Base-by-base conservation (phyloP, 2,329 filamentous ascomycete species). In the Diaporthe sp. region DNA sequence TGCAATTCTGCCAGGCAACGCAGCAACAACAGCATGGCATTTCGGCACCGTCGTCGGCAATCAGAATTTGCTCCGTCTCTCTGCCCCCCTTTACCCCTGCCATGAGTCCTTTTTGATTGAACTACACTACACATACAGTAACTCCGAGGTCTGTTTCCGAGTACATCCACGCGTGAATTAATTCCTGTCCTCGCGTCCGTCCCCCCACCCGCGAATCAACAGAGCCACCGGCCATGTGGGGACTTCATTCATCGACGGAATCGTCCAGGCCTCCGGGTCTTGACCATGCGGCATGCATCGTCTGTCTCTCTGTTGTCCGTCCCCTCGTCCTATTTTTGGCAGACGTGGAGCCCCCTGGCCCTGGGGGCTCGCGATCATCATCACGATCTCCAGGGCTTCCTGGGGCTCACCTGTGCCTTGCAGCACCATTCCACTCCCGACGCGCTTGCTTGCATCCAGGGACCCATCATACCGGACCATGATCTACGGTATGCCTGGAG, bases 11-110 rank as follows among this genome's bases (percentile, higher is more conserved):
- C 8, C 9, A 10, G 34, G 37, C 37, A 39, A 13, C 37, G 12
- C 37, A 22, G n/a, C 13, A 37, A 13, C 3, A 20, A 34, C n/a
- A 28, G 63, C 63, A 70, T 55, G 47, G 65, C 65, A 42, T 55
- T 55, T 70, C 65, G 65, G 65, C 49, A 55, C 65, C 65, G 65
- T 70, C 65, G 13, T 70, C 65, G 65, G 65, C 65, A 42, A 55
- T 55, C 47, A 70, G 49, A 70, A 70, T 70, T 70, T 70, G 65
- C 65, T 70, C 65, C 65, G 65, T 37, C 28, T 12, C 10, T 20
- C 10, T 34, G 53, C 15, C 15, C 25, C 65, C 49, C 34, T 20
- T 70, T 55, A 28, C 65, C 49, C 65, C 65, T 68, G 65, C 49
- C 65, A 7, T 70, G 47, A 55, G 65, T 4, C 65, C 47, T 55